Conservation (phyloP, 805 yeast genomes). For the Starmerella roubikii region DNA sequence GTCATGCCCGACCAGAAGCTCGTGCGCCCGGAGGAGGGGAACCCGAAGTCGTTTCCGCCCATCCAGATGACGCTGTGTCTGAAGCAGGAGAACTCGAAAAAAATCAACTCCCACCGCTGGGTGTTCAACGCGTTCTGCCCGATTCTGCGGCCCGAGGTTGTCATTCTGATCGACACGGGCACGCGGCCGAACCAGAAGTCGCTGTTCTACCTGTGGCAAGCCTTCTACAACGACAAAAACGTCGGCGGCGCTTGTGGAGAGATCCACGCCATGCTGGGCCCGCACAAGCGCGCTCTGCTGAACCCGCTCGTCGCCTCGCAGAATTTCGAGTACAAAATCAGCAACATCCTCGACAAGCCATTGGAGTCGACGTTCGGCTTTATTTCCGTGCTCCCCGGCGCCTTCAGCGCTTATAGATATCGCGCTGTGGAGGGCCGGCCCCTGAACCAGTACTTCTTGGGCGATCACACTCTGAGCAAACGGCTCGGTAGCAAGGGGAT, state of each 20-base stretch:
- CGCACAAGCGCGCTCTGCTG: conserved; percentile 29
- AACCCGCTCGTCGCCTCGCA: conserved; percentile 55
- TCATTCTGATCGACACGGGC: conserved; percentile 48
- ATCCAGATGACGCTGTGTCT: conserved; percentile 48
- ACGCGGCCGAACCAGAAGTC: conserved; percentile 49
- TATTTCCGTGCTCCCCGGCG: conserved; percentile 55
- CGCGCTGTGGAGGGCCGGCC: conserved; percentile 52
- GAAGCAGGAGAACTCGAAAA: conserved; percentile 49
- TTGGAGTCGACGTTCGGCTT: conserved; percentile 52
- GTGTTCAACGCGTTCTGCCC: conserved; percentile 51
- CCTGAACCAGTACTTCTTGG: conserved; percentile 51
- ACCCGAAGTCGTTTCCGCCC: conserved; percentile 37
- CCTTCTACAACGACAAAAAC: conserved; percentile 41
- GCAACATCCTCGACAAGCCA: conserved; percentile 54
- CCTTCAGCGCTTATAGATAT: conserved; percentile 51
- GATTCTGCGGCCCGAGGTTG: conserved; percentile 43
- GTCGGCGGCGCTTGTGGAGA: conserved; percentile 69
- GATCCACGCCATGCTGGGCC: conserved; percentile 45
- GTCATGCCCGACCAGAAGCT: conserved; percentile 33
- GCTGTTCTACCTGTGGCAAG: conserved; percentile 47
- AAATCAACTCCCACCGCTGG: conserved; percentile 58
- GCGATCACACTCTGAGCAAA: conserved; percentile 40
- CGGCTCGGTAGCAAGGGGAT: conserved; percentile 39
- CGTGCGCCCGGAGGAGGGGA: conserved; percentile 43
- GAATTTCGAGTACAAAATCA: conserved; percentile 53